Conservation (phyloP, 176 grass and related monocot genomes). For the Dactylis glomerata region DNA sequence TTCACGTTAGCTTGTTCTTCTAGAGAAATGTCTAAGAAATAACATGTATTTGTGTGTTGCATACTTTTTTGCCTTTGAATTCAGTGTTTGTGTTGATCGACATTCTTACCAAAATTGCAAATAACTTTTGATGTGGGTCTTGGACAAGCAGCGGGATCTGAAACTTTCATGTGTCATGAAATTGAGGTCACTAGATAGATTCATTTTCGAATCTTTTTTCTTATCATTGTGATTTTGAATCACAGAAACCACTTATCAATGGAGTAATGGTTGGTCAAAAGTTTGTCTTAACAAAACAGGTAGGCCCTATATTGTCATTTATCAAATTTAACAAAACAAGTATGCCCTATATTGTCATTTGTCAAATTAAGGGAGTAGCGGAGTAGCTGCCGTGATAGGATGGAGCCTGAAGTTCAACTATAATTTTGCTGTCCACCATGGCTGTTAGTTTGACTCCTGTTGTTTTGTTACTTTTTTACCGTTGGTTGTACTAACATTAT, state of each 20-base stretch:
- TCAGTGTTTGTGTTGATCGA: neutral
- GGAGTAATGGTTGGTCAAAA: neutral
- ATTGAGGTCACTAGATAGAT: neutral
- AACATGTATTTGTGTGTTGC: neutral
- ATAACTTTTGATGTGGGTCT: neutral
- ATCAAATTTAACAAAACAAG: too few species aligned
- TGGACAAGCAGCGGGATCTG: neutral
- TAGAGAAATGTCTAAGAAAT: neutral
- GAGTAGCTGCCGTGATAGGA: constrained; percentile 17
- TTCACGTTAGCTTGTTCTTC: neutral
- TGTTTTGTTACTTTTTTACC: constrained; percentile 9
- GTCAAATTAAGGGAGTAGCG: too few species aligned
- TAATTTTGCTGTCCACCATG: neutral
- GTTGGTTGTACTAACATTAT: constrained; percentile 4
- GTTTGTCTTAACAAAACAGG: neutral
- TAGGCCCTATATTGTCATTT: neutral
- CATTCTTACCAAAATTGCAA: constrained; percentile 10
- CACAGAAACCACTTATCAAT: neutral
- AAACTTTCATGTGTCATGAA: neutral
- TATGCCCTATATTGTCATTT: neutral
- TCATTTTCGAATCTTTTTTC: neutral
- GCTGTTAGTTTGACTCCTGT: neutral
- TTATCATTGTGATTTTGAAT: neutral
- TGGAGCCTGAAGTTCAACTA: neutral
- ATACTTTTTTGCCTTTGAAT: neutral